phyloP scores from a whole-genome alignment of 345 rosid genomes.

The rapeseed (Brassica napus) region DNA sequence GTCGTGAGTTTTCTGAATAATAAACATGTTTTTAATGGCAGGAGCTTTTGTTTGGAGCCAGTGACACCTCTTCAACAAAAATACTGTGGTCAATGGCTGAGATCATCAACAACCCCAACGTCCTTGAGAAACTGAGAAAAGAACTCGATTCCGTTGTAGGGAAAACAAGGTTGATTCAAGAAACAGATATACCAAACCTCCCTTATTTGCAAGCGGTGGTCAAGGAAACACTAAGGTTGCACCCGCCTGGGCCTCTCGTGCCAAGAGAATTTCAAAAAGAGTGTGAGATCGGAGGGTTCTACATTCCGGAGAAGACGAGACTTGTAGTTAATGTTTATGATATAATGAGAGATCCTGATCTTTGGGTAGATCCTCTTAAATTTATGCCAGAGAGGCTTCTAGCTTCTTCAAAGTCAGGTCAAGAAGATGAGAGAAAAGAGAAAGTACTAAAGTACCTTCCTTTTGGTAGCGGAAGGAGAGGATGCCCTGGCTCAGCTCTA shows the following conservation, averaged over 20 bases:
- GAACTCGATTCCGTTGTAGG: too few relatives aligned
- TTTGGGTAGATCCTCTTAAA: conserved; percentile 48
- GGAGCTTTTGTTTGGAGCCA: too few relatives aligned
- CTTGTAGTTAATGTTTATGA: conserved; percentile 44
- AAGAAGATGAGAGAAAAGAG: conserved; percentile 4
- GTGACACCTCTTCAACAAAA: too few relatives aligned
- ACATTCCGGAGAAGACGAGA: conserved; percentile 5
- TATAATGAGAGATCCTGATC: conserved; percentile 47
- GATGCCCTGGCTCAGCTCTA: conserved; percentile 60
- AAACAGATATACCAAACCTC: too few relatives aligned
- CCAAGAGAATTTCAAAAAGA: background rate
- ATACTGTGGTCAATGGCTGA: too few relatives aligned
- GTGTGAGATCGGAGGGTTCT: background rate
- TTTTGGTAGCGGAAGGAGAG: conserved; percentile 68
- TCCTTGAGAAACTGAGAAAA: too few relatives aligned
- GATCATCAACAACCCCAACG: too few relatives aligned
- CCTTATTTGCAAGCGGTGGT: conserved; percentile 8
- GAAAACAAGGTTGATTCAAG: too few relatives aligned
- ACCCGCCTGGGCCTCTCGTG: background rate
- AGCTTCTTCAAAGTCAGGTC: background rate
- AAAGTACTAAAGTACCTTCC: conserved; percentile 49
- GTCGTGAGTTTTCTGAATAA: too few relatives aligned
- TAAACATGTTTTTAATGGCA: too few relatives aligned
- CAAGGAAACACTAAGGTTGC: conserved; percentile 46
- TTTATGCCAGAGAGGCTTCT: conserved; percentile 33